Conservation (phyloP, 257 asterid genomes). For the Solanum clarkiae region DNA sequence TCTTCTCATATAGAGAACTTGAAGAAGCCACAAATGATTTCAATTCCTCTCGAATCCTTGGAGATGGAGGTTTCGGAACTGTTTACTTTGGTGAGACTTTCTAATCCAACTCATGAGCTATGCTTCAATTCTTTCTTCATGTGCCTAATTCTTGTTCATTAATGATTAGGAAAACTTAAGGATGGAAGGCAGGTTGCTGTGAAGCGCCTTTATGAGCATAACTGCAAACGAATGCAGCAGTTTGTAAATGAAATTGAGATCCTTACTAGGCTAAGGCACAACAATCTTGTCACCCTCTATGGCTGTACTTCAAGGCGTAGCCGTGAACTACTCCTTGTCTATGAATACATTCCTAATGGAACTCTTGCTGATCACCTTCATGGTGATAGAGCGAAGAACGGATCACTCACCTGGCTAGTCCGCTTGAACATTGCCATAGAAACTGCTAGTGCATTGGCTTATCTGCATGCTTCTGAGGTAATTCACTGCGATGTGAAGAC, state of each 20-base stretch:
- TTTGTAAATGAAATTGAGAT: conserved; percentile 1
- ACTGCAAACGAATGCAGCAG: not conserved
- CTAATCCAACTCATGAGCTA: not conserved
- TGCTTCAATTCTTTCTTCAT: not conserved
- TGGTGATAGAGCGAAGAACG: not conserved
- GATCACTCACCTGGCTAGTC: not conserved
- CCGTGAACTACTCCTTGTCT: conserved; percentile 2
- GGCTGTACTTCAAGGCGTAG: not conserved
- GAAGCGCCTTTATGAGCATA: not conserved
- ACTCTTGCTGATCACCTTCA: conserved; percentile 1
- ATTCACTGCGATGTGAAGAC: conserved; percentile 5
- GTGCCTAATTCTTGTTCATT: not conserved
- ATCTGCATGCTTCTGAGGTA: not conserved
- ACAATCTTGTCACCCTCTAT: not conserved
- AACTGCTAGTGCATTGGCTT: conserved; percentile 1
- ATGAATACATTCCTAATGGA: not conserved
- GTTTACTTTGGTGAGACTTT: not conserved
- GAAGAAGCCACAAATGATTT: not conserved
- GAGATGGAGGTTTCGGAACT: conserved; percentile 5
- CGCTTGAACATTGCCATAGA: conserved; percentile 2
- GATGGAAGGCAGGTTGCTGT: conserved; percentile 1
- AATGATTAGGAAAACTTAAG: not conserved
- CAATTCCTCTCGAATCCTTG: not conserved
- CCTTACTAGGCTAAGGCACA: not conserved
- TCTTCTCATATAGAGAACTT: not conserved